Evolutionary conservation across 192 early-diverging fungal genomes (phyloP), one percentile per base, ranked within the genome.

Genomic region (Allomyces macrogynus): DNA sequence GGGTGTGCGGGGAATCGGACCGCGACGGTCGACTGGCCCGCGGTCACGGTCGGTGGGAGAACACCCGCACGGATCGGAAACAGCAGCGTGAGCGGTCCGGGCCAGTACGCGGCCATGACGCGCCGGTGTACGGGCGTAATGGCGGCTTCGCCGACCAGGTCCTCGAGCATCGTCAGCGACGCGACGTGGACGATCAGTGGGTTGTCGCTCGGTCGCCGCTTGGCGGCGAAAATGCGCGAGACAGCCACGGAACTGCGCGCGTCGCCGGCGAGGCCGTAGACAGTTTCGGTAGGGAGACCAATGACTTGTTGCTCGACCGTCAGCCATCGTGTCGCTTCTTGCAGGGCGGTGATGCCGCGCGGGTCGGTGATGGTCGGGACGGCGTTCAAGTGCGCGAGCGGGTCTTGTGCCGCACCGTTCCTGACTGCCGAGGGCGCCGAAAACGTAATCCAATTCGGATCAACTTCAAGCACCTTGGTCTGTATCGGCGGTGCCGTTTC

Each of bases 131-230:
- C 75, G 4, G 25, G 25, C 0, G 94, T 91, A 23, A 95, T 83
- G 23, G 74, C 74, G 14, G 77, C 72, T 43, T 76, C 23, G 0
- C 81, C 80, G 42, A 89, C 67, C 23, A 93, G 73, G n/a, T 72
- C 62, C 40, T 80, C 73, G 25, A 95, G 80, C 94, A 97, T 97
- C 12, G 77, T 78, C 54, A 97, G 73, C 1, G 89, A 90, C 10
- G 90, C 91, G 26, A 97, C 82, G 69, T 99, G 96, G 22, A 99
- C 88, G 66, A 99, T 99, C 10, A 99, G 78, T 23, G 96, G 96
- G 70, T 99, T 99, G 70, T 99, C 96, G 12, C 78, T 76, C 0
- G 96, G 96, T 65, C 96, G 72, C 64, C 86, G 86, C 76, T 99
- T 99, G 68, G 86, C 87, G 0, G 62, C 64, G 70, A 83, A 99